Evolutionary conservation across 352 stramenopile genomes (phyloP), one percentile per base, ranked within the genome.

Genomic region (Globisporangium apiculatum): DNA sequence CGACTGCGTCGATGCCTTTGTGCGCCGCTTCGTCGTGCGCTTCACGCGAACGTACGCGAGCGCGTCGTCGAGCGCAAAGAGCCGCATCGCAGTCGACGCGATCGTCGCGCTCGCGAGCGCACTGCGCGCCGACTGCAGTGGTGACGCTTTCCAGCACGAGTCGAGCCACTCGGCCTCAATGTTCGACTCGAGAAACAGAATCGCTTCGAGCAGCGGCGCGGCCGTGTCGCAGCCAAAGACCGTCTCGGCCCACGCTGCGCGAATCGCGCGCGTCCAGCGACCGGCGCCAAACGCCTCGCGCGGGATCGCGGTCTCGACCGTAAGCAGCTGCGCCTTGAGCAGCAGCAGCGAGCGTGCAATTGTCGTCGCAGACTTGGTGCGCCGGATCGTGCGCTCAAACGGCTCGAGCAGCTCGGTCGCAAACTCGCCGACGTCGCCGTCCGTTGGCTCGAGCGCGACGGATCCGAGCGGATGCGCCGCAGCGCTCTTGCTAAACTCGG

Each of bases 111-210:
- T 83, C 18, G 66, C 56, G 41, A 91, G 68, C 4, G 79, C 73
- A 41, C 74, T 79, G 48, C 82, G 77, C 10, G 79, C 75, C 3
- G 80, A 85, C 38, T 81, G 77, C 40, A 91, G 59, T 8, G 71
- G 72, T 6, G 84, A 83, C 4, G 79, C 72, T 53, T 89, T 91
- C 79, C 79, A 94, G 36, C 71, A 72, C 3, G 80, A 67, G 57
- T 94, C 85, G 11, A 94, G 67, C 75, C 76, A 91, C 46, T 94
- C 85, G 7, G 58, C 69, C 47, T 94, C 85, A 48, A 94, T 65
- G 36, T 76, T 86, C 4, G 75, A 78, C 60, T 94, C 85, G 24
- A 94, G 61, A 18, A 86, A 79, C 37, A 94, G 65, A n/a, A 82
- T 73, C 10, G 73, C 80, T 48, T 91, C 77, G 55, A 92, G 62